Conservation (phyloP, 2,329 filamentous ascomycete species). For the Thyridium curvatum region DNA sequence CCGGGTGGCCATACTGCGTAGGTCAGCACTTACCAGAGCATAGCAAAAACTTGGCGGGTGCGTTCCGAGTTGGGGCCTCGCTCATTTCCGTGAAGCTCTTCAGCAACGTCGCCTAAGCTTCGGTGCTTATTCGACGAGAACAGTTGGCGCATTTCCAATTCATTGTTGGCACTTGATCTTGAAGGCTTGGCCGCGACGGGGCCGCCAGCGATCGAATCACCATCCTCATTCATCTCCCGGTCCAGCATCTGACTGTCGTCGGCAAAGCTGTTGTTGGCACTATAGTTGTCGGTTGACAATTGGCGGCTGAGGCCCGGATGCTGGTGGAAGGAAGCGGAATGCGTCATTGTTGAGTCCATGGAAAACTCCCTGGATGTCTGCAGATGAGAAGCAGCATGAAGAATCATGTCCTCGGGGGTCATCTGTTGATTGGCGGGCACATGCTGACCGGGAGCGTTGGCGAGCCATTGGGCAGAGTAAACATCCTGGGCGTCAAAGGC, state of each 20-base stretch:
- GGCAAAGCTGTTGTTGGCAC: conserved; percentile 45
- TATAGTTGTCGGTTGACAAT: conserved; percentile 48
- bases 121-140: conserved; percentile 64
- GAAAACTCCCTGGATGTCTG: conserved; percentile 41
- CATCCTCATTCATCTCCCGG: conserved; percentile 52
- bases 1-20: too few species aligned
- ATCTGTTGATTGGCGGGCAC: conserved; percentile 34
- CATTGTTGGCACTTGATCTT: conserved; percentile 70
- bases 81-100: conserved; percentile 72
- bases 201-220: conserved; percentile 41
- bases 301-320: conserved; percentile 33
- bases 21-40: conserved; percentile 64
- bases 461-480: conserved; percentile 45
- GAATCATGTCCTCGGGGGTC: conserved; percentile 52
- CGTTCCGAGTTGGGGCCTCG: conserved; percentile 76
- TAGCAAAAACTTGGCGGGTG: conserved; percentile 79
- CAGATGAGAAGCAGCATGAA: conserved; percentile 51
- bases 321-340: conserved; percentile 37
- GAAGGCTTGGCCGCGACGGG: conserved; percentile 47
- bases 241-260: conserved; percentile 55
- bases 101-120: conserved; percentile 63
- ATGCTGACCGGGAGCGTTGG: conserved; percentile 34
- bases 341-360: conserved; percentile 43
- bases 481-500: conserved; percentile 37
- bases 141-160: conserved; percentile 72